phyloP scores from a whole-genome alignment of 139 green algal species.

The Chlamydomonas sp. region DNA sequence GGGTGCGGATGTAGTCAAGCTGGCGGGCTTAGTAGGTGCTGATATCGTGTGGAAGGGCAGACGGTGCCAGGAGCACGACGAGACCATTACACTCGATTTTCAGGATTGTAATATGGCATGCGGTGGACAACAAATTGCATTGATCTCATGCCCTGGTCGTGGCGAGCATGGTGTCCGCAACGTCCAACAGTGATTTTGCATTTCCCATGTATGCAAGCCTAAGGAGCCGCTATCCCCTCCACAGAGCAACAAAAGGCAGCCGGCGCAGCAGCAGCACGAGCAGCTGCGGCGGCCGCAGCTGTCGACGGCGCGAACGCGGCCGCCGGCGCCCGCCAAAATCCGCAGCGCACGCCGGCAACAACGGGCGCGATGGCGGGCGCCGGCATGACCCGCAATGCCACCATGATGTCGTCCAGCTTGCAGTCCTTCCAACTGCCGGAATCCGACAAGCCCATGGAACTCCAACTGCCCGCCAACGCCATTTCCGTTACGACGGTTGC shows the following conservation, averaged over 20 bases:
- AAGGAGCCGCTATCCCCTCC: neutral
- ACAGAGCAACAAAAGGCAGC: constrained; percentile 13
- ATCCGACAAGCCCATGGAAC: constrained; percentile 27
- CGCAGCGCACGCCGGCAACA: neutral
- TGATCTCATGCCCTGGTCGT: too few species aligned
- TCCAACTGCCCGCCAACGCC: constrained; percentile 7
- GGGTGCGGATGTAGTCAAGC: neutral
- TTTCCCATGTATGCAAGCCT: neutral
- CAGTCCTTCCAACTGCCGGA: constrained; percentile 31
- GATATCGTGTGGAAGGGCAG: neutral
- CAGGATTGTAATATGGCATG: neutral
- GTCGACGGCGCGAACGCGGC: neutral
- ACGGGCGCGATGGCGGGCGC: neutral
- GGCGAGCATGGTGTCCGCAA: too few species aligned
- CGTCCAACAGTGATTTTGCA: too few species aligned
- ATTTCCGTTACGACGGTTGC: neutral
- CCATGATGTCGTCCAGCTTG: neutral
- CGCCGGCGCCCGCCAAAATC: neutral
- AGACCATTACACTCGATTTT: neutral
- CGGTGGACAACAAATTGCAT: too few species aligned
- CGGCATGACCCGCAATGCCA: neutral
- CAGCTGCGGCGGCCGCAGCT: neutral
- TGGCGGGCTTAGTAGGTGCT: neutral
- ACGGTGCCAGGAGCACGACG: neutral
- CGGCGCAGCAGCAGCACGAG: neutral